Base-by-base conservation (phyloP, 129 eudicot species). In the Escallonia rubra region DNA sequence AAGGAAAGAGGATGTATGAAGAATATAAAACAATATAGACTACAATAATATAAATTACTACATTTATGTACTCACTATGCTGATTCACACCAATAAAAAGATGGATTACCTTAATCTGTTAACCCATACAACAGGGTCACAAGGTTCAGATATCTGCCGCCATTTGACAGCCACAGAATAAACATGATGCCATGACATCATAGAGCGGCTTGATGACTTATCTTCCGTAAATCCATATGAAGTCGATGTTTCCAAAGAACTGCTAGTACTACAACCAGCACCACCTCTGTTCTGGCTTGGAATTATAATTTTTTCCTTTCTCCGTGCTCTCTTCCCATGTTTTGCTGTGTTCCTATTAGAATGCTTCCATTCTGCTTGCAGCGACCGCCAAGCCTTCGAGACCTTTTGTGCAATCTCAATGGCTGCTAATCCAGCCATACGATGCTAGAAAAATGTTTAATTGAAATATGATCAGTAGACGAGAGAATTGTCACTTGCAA, bases 131-230 rank as follows among this genome's bases (percentile, higher is more conserved):
- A 89, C 90, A 41, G 96, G 95, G 65, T 93, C 98, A 71, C 98
- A 93, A 65, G 98, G 98, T 78, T 93, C 98, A 71, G 98, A 89
- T 61, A 93, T 93, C 69, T 93, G 98, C 74, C 96, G 86, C 98
- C 98, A 93, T 73, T 80, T 89, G 59, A 93, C 96, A 51, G 96
- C 98, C 72, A 93, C 8, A 3, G 96, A 86, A 76, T 93, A 93
- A 67, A 93, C 80, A 77, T 79, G 85, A 72, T 80, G 84, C 98
- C 98, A 93, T 42, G 98, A 87, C 86, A 86, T 82, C 57, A 81
- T 73, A 72, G 87, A 74, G 40, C 91, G 88, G 65, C 88, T 80
- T 10, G 81, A 65, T 79, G 86, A 72, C 61, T 81, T 89, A 50
- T 89, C 98, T 65, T 86, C 96, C 59, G 65, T 62, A 39, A 66